Percentiles rank a stretch among this genome's conserved stretches.
Evolutionary conservation across 2,329 filamentous ascomycete species (phyloP).

Genomic region (Fusarium sp.): DNA sequence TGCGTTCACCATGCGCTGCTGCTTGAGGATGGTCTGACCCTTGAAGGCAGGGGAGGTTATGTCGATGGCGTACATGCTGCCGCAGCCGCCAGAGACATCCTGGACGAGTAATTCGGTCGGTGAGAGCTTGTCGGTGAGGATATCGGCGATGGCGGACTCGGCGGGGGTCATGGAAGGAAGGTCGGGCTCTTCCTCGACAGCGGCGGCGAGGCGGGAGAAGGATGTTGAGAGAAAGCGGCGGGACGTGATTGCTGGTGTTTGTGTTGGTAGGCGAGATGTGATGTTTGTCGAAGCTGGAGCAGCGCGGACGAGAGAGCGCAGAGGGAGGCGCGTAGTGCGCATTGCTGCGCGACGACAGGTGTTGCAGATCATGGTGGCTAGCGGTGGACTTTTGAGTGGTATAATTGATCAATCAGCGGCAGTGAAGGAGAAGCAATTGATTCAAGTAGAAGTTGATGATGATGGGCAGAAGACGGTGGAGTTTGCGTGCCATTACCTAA

Average conservation of each 20-base stretch:
- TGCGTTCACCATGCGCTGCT: constrained; percentile 82
- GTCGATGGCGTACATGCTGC: constrained; percentile 87
- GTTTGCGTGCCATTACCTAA: constrained; percentile 20
- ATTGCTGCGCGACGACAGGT: constrained; percentile 41
- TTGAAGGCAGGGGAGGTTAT: constrained; percentile 76
- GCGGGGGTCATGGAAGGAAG: constrained; percentile 54
- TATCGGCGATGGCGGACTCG: constrained; percentile 67
- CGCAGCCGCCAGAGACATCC: constrained; percentile 85
- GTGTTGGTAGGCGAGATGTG: constrained; percentile 10
- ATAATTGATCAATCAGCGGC: constrained; percentile 20
- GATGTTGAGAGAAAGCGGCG: constrained; percentile 24
- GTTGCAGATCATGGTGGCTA: constrained; percentile 38
- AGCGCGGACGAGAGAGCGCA: constrained; percentile 24
- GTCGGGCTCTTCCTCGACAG: constrained; percentile 26
- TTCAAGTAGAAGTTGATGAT: constrained; percentile 20
- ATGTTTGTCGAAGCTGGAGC: constrained; percentile 7
- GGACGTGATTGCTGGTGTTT: constrained; percentile 7
- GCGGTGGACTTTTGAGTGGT: neutral
- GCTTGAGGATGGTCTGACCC: constrained; percentile 77
- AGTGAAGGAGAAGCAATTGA: neutral
- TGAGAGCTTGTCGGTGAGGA: constrained; percentile 58
- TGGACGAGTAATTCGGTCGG: constrained; percentile 70
- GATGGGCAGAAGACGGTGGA: constrained; percentile 17
- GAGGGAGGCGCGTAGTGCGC: constrained; percentile 29
- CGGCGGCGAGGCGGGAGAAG: constrained; percentile 14